Percentiles rank a stretch among this genome's conserved stretches.
These are phyloP conservation scores for Hymenoscyphus fraxineus DNA, from an alignment of 2,329 filamentous ascomycete genomes.

Conservation along the genomic window DNA sequence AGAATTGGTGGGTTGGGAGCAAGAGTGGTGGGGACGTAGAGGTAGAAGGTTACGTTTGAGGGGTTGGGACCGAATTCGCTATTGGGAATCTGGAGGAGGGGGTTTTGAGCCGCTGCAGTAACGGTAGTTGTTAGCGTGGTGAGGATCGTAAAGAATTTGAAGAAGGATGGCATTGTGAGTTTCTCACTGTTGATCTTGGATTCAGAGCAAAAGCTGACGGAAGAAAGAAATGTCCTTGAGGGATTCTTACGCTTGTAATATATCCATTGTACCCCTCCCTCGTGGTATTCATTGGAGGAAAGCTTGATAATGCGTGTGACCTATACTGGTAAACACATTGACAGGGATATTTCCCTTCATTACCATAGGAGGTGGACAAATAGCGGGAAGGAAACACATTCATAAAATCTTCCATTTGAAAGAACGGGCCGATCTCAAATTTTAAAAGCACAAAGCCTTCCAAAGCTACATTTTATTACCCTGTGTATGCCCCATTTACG, in stretches of 20 bases:
- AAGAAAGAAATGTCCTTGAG: background rate
- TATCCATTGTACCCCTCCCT: background rate
- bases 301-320: too few species aligned
- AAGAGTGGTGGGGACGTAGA: conserved; percentile 23
- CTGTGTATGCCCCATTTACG: background rate
- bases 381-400: background rate
- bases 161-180: background rate
- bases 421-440: background rate
- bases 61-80: conserved; percentile 42
- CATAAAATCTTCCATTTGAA: background rate
- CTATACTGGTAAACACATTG: background rate
- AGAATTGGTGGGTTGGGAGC: conserved; percentile 21
- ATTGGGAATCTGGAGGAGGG: conserved; percentile 33
- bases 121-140: background rate
- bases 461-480: background rate
- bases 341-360: background rate
- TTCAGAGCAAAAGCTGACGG: background rate
- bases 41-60: conserved; percentile 34
- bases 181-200: background rate
- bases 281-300: background rate
- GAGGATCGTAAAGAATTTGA: background rate
- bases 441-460: background rate
- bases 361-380: background rate
- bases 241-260: background rate
- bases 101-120: conserved; percentile 15